phyloP scores from a whole-genome alignment of 1,139 yeast species.

The Taphrina communis region DNA sequence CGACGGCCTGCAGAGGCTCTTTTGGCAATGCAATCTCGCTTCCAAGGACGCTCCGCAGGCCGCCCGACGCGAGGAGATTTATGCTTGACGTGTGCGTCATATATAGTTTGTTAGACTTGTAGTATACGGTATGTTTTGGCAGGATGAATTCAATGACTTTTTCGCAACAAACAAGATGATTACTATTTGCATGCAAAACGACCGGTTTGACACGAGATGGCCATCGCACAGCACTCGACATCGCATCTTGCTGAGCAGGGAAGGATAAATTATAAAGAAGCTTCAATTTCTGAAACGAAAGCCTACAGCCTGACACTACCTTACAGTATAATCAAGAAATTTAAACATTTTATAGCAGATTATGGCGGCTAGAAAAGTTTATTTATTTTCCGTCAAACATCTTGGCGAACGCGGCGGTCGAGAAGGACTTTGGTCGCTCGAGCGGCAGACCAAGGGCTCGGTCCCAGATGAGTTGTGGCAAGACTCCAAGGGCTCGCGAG shows the following conservation, averaged over 20 bases:
- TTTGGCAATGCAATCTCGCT: slow-evolving; percentile 94
- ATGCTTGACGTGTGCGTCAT: not conserved
- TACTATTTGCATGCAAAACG: too few species aligned
- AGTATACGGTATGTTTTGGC: not conserved
- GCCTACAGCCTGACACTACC: not conserved
- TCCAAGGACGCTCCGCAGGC: slow-evolving; percentile 69
- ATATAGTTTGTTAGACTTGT: not conserved
- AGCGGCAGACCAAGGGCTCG: slow-evolving; percentile 65
- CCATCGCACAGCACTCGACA: too few species aligned
- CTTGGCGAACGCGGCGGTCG: slow-evolving; percentile 57
- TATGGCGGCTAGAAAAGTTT: too few species aligned
- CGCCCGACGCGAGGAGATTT: slow-evolving; percentile 24
- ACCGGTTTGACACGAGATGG: too few species aligned
- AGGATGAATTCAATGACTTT: not conserved
- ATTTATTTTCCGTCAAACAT: slow-evolving; percentile 45
- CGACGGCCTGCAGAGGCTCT: slow-evolving; percentile 75
- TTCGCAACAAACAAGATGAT: too few species aligned
- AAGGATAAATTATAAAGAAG: not conserved
- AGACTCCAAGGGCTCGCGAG: slow-evolving; percentile 86
- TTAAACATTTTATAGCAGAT: too few species aligned
- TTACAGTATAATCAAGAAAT: not conserved
- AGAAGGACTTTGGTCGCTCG: slow-evolving; percentile 66
- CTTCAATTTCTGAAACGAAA: not conserved
- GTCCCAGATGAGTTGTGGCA: slow-evolving; percentile 65
- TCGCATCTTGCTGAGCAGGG: too few species aligned